phyloP scores from a whole-genome alignment of 352 stramenopile genomes.

The Pythium coloratum region DNA sequence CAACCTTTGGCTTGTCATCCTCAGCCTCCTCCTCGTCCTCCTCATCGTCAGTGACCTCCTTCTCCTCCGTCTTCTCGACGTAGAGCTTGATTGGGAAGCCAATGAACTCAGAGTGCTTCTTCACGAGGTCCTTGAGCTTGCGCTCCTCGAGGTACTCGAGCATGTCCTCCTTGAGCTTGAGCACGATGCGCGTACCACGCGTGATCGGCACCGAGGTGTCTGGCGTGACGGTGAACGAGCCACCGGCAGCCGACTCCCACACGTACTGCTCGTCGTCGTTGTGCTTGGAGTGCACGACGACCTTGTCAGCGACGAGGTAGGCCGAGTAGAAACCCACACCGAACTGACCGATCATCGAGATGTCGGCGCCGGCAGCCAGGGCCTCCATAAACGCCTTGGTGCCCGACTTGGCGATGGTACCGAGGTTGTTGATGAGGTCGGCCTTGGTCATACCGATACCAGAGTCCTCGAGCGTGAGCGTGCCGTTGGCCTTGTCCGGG shows the following conservation, averaged over 20 bases:
- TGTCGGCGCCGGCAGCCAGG: slow-evolving; percentile 96
- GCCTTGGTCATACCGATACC: slow-evolving; percentile 99
- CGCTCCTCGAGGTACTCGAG: slow-evolving; percentile 98
- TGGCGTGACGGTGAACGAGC: slow-evolving; percentile 96
- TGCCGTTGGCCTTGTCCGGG: slow-evolving; percentile 99
- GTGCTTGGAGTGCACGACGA: slow-evolving; percentile 98
- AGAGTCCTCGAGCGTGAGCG: slow-evolving; percentile 98
- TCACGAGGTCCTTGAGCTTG: slow-evolving; percentile 98
- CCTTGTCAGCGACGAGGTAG: slow-evolving; percentile 99
- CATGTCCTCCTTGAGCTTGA: slow-evolving; percentile 99
- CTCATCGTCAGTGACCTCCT: slow-evolving; percentile 99
- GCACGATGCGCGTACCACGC: slow-evolving; percentile 95
- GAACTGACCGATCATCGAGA: slow-evolving; percentile 99
- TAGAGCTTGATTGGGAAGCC: slow-evolving; percentile 99
- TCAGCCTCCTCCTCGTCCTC: slow-evolving; percentile 94
- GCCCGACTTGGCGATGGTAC: slow-evolving; percentile 99
- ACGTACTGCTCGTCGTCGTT: slow-evolving; percentile 98
- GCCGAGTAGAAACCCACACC: slow-evolving; percentile 99
- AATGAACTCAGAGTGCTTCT: slow-evolving; percentile 99
- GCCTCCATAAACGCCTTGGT: slow-evolving; percentile 99
- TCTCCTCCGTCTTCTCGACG: slow-evolving; percentile 99
- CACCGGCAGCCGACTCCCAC: slow-evolving; percentile 97
- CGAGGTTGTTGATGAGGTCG: slow-evolving; percentile 99
- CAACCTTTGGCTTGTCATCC: slow-evolving; percentile 97
- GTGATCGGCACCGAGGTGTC: slow-evolving; percentile 87